Percentiles rank a stretch among this genome's conserved stretches.
phyloP scores from a whole-genome alignment of 768 basidiomycete species.

The Atractiella rhizophila region DNA sequence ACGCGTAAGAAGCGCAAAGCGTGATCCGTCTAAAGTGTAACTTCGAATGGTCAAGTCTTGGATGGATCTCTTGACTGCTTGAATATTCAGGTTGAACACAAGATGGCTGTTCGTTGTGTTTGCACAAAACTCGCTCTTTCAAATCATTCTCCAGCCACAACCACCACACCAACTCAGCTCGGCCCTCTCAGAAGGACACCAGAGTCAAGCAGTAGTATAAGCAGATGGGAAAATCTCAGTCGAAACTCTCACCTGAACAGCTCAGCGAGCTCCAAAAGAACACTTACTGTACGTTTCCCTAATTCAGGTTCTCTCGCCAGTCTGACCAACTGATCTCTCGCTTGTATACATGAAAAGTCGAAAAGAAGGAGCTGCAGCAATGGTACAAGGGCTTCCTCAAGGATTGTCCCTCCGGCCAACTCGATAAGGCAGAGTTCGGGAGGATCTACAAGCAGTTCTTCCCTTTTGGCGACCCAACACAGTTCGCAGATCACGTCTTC shows the following conservation, averaged over 20 bases:
- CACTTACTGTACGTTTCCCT: conserved; percentile 52
- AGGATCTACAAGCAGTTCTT: conserved; percentile 99
- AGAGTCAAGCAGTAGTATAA: no score
- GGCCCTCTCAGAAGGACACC: no score
- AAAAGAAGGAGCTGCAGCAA: conserved; percentile 90
- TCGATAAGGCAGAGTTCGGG: conserved; percentile 84
- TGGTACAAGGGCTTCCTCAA: conserved; percentile 99
- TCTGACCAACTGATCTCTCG: background rate
- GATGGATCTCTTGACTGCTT: no score
- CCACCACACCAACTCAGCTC: no score
- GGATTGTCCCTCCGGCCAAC: conserved; percentile 88
- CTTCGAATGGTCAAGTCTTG: no score
- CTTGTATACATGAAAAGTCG: conserved; percentile 30
- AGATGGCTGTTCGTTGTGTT: no score
- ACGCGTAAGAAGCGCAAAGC: no score
- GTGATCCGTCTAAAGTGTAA: no score
- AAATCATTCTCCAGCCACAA: no score
- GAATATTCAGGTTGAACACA: no score
- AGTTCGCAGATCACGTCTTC: conserved; percentile 97
- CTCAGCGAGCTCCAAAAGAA: conserved; percentile 87
- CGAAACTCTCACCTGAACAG: conserved; percentile 80
- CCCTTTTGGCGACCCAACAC: conserved; percentile 88
- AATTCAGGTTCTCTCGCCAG: background rate
- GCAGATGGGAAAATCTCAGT: conserved; percentile 95
- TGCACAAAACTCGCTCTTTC: no score